phyloP scores from a whole-genome alignment of 371 early-diverging fungal species.

The Mortierella sp. region DNA sequence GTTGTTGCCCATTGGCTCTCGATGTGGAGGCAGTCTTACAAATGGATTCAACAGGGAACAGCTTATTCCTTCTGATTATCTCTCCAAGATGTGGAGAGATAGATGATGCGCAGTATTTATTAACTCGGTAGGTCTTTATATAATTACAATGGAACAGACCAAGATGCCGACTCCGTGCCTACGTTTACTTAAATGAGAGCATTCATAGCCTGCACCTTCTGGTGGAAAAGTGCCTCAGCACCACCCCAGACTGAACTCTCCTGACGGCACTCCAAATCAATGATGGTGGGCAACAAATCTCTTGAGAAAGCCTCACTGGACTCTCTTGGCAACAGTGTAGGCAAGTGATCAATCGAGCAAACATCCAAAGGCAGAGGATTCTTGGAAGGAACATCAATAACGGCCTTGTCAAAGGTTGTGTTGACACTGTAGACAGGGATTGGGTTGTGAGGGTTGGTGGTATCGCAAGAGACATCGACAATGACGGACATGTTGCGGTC shows the following conservation, averaged over 20 bases:
- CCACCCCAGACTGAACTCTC: slow-evolving; percentile 86
- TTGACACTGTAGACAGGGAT: slow-evolving; percentile 92
- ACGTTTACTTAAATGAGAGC: slow-evolving; percentile 4
- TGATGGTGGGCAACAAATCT: slow-evolving; percentile 89
- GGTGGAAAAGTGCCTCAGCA: slow-evolving; percentile 86
- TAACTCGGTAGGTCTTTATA: not conserved
- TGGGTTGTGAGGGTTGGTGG: slow-evolving; percentile 97
- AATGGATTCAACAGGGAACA: not conserved
- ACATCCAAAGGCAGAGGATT: slow-evolving; percentile 85
- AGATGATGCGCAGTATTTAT: too few relatives aligned
- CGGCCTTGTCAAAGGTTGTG: slow-evolving; percentile 95
- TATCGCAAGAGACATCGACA: slow-evolving; percentile 96
- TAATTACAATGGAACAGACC: slow-evolving; percentile 6
- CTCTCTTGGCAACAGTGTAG: slow-evolving; percentile 95
- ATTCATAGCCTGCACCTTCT: slow-evolving; percentile 67
- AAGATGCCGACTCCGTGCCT: not conserved
- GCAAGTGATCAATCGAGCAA: slow-evolving; percentile 96
- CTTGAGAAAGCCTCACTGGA: slow-evolving; percentile 87
- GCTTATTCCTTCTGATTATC: not conserved
- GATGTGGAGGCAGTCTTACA: not conserved
- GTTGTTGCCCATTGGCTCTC: slow-evolving; percentile 16
- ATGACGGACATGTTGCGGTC: slow-evolving; percentile 84
- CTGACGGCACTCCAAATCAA: slow-evolving; percentile 72
- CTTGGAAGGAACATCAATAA: slow-evolving; percentile 72
- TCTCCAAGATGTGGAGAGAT: not conserved